A percentile compares a stretch with the other conserved stretches of the same genome.
These are phyloP conservation scores for Hirsutella rhossiliensis DNA, from an alignment of 2,329 filamentous ascomycete species.

Conservation along the genomic window DNA sequence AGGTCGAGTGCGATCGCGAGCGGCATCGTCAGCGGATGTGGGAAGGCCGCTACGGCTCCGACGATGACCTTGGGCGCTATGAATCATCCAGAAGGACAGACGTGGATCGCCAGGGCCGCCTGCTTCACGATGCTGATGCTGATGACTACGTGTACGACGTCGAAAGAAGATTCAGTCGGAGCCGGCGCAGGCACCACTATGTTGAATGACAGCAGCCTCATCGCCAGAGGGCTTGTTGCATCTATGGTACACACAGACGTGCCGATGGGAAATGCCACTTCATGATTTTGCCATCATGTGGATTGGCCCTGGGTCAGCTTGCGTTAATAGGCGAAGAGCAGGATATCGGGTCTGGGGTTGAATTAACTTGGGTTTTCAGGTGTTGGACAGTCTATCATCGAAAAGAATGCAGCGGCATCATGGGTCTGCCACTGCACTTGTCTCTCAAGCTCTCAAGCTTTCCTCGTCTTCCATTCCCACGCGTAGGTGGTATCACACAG, in stretches of 20 bases:
- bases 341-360: no score
- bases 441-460: no score
- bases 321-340: no score
- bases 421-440: no score
- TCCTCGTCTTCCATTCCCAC: no score
- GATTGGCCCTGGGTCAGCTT: no score
- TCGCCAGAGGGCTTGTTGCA: background rate
- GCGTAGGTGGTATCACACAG: no score
- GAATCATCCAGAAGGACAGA: constrained; percentile 3
- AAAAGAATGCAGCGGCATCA: no score
- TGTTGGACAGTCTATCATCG: no score
- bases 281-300: no score
- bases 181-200: constrained; percentile 8
- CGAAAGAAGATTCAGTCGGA: constrained; percentile 11
- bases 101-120: constrained; percentile 7
- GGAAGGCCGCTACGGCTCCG: constrained; percentile 16
- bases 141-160: constrained; percentile 17
- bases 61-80: background rate
- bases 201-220: constrained; percentile 5
- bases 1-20: constrained; percentile 25
- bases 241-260: background rate
- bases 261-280: no score
- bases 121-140: constrained; percentile 11
- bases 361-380: no score
- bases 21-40: constrained; percentile 19